These are phyloP conservation scores for Xylaria flabelliformis DNA, from an alignment of 495 filamentous ascomycete species.

Conservation along the genomic window DNA sequence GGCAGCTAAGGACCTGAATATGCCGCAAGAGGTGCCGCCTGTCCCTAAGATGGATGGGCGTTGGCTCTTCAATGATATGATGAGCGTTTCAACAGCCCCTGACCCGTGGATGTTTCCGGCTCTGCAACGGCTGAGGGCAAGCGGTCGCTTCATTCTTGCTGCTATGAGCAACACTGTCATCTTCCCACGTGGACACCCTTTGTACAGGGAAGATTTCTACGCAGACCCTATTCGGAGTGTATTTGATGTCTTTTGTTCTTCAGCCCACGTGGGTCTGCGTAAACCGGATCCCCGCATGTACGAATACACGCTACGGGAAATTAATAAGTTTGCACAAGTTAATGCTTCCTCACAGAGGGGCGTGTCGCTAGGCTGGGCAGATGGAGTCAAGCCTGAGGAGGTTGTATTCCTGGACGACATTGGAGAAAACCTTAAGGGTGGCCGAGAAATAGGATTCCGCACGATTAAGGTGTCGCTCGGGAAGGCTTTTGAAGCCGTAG, in stretches of 20 bases:
- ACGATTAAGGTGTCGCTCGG: constrained; percentile 87
- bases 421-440: constrained; percentile 87
- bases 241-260: constrained; percentile 86
- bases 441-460: constrained; percentile 73
- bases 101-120: constrained; percentile 91
- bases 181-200: constrained; percentile 73
- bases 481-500: constrained; percentile 73
- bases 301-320: constrained; percentile 67
- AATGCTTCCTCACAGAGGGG: constrained; percentile 45
- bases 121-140: constrained; percentile 68
- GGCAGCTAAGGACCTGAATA: constrained; percentile 43
- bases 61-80: constrained; percentile 91
- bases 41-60: constrained; percentile 79
- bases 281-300: constrained; percentile 90
- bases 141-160: constrained; percentile 72
- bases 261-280: constrained; percentile 83
- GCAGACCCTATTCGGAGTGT: constrained; percentile 58
- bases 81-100: constrained; percentile 70
- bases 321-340: constrained; percentile 64
- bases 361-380: constrained; percentile 52
- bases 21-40: constrained; percentile 58
- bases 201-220: constrained; percentile 44
- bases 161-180: constrained; percentile 89
- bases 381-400: constrained; percentile 67
- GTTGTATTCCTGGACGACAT: constrained; percentile 95